Conservation (phyloP, 345 rosid genomes). For the Psidium friedrichsthalianum region DNA sequence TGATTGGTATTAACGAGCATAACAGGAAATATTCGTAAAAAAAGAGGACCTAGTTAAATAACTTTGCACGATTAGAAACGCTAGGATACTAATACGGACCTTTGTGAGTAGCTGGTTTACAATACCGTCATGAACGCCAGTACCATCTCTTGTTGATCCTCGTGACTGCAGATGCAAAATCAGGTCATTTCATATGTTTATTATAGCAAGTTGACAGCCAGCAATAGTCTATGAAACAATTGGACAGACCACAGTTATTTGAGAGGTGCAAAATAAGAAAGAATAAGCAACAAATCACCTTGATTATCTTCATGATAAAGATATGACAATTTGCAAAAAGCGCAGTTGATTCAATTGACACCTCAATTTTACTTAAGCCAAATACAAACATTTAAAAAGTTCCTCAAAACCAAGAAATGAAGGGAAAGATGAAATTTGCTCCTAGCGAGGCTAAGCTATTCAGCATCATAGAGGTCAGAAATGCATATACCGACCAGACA, state of each 20-base stretch:
- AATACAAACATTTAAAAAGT: too few relatives aligned
- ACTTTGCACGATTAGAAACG: background rate
- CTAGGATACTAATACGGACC: conserved; percentile 25
- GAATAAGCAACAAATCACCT: background rate
- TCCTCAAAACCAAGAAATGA: background rate
- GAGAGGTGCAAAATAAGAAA: background rate
- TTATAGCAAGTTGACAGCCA: background rate
- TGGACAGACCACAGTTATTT: background rate
- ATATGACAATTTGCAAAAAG: background rate
- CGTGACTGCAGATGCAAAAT: conserved; percentile 48
- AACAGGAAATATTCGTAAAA: background rate
- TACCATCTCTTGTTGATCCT: conserved; percentile 98
- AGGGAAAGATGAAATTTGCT: background rate
- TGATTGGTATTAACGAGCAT: background rate
- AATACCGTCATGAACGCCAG: conserved; percentile 98
- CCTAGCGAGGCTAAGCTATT: background rate
- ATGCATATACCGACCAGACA: background rate
- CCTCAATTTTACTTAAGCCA: background rate
- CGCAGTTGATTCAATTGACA: background rate
- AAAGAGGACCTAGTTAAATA: background rate
- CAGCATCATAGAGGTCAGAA: background rate
- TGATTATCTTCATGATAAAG: background rate
- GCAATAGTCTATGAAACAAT: background rate
- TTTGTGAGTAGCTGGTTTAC: conserved; percentile 97
- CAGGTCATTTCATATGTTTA: background rate